Evolutionary conservation across 2,329 filamentous ascomycete species (phyloP).

Genomic region (Pyrenophora teres): DNA sequence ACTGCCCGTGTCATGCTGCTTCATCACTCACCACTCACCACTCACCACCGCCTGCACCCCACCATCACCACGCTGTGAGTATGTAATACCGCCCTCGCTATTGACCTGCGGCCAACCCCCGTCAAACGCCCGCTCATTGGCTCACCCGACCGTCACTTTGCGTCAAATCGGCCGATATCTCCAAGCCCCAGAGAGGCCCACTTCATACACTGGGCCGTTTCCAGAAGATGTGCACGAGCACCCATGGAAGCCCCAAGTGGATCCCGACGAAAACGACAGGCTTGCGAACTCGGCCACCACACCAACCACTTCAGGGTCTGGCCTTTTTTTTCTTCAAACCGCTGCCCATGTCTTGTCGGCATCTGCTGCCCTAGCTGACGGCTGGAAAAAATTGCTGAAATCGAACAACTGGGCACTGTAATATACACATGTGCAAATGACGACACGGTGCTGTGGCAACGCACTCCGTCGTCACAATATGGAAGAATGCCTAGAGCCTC

Average conservation of each 20-base stretch:
- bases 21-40: no score
- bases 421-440: slow-evolving; percentile 7
- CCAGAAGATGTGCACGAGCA: slow-evolving; percentile 28
- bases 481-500: slow-evolving; percentile 12
- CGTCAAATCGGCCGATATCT: slow-evolving; percentile 13
- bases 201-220: slow-evolving; percentile 15
- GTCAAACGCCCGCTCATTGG: background rate
- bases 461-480: background rate
- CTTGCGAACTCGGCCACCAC: slow-evolving; percentile 13
- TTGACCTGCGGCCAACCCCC: background rate
- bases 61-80: background rate
- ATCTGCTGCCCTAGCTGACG: slow-evolving; percentile 3
- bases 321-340: background rate
- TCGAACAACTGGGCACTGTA: slow-evolving; percentile 15
- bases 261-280: slow-evolving; percentile 6
- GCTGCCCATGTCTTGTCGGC: slow-evolving; percentile 2
- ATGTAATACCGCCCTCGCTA: background rate
- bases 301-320: slow-evolving; percentile 33
- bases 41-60: no score
- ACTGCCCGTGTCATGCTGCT: no score
- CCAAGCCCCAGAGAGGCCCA: slow-evolving; percentile 13
- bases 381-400: slow-evolving; percentile 17
- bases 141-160: background rate
- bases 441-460: background rate
- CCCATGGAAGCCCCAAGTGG: slow-evolving; percentile 18